Evolutionary conservation across 2,329 filamentous ascomycete genomes (phyloP).

Genomic region (Talaromyces sp.): DNA sequence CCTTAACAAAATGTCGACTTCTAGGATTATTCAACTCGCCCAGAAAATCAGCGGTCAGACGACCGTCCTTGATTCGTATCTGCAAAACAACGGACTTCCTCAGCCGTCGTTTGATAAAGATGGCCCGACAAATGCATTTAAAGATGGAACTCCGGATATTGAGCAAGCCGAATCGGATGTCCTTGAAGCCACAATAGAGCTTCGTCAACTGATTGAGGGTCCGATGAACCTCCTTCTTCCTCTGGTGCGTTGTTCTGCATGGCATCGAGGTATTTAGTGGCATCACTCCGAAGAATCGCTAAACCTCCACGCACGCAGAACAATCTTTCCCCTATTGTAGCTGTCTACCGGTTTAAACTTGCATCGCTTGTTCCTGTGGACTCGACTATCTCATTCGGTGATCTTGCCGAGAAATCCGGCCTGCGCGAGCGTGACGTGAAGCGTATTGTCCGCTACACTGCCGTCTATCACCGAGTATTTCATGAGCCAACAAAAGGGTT

Average conservation of each 20-base stretch:
- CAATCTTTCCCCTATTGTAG: constrained; percentile 8
- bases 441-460: constrained; percentile 9
- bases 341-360: constrained; percentile 10
- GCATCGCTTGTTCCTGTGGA: constrained; percentile 2
- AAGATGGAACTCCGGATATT: constrained; percentile 1
- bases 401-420: constrained; percentile 6
- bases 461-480: constrained; percentile 10
- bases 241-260: neutral
- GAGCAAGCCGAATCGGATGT: constrained; percentile 7
- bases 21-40: constrained; percentile 9
- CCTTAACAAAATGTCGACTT: constrained; percentile 4
- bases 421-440: constrained; percentile 6
- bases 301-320: neutral
- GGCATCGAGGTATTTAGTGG: neutral
- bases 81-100: constrained; percentile 5
- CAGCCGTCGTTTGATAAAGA: constrained; percentile 7
- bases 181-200: constrained; percentile 6
- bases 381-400: constrained; percentile 3
- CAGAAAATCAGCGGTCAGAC: constrained; percentile 9
- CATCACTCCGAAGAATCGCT: neutral
- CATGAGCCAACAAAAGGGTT: constrained; percentile 8
- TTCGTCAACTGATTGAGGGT: constrained; percentile 8
- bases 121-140: constrained; percentile 5
- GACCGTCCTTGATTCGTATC: constrained; percentile 3
- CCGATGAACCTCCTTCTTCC: constrained; percentile 10